Percentiles rank a stretch among this genome's conserved stretches.
Evolutionary conservation across 495 filamentous ascomycete genomes (phyloP).

Genomic region (Durotheca rogersii): DNA sequence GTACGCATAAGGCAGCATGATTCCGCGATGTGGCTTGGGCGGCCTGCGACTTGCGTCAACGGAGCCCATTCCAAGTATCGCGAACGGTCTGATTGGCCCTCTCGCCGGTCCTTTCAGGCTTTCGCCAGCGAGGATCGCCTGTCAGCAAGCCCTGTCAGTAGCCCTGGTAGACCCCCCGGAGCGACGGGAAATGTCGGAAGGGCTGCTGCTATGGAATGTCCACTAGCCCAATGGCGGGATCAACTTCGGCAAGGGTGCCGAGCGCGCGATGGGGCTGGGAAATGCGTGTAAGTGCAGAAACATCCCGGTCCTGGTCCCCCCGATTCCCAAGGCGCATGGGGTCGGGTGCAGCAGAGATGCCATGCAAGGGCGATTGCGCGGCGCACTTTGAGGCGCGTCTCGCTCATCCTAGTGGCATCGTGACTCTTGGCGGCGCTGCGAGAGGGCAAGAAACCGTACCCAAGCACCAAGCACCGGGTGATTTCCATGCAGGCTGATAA

Average conservation of each 20-base stretch:
- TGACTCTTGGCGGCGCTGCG: slow-evolving; percentile 22
- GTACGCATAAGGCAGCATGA: slow-evolving; percentile 6
- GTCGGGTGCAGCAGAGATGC: slow-evolving; percentile 26
- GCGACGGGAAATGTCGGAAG: slow-evolving; percentile 25
- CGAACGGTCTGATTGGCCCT: too few species aligned
- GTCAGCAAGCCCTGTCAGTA: too few species aligned
- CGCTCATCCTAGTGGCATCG: slow-evolving; percentile 11
- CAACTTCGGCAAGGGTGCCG: slow-evolving; percentile 27
- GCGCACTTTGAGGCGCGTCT: slow-evolving; percentile 22
- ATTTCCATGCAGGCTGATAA: slow-evolving; percentile 21
- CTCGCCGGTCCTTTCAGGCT: too few species aligned
- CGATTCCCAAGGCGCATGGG: slow-evolving; percentile 12
- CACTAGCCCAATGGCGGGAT: slow-evolving; percentile 32
- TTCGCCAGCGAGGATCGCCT: too few species aligned
- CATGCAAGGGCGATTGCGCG: slow-evolving; percentile 32
- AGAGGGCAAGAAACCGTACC: slow-evolving; percentile 23
- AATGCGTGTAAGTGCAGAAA: too few species aligned
- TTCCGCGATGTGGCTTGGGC: slow-evolving; percentile 22
- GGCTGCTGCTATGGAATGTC: slow-evolving; percentile 2
- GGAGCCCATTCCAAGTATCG: slow-evolving; percentile 8
- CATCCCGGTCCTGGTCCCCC: slow-evolving; percentile 3
- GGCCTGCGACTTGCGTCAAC: slow-evolving; percentile 20
- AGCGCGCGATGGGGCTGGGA: slow-evolving; percentile 2
- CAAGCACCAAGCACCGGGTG: slow-evolving; percentile 33
- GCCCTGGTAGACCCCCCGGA: too few species aligned